phyloP scores from a whole-genome alignment of 2,329 filamentous ascomycete species.

The Penicillium verrucosum region DNA sequence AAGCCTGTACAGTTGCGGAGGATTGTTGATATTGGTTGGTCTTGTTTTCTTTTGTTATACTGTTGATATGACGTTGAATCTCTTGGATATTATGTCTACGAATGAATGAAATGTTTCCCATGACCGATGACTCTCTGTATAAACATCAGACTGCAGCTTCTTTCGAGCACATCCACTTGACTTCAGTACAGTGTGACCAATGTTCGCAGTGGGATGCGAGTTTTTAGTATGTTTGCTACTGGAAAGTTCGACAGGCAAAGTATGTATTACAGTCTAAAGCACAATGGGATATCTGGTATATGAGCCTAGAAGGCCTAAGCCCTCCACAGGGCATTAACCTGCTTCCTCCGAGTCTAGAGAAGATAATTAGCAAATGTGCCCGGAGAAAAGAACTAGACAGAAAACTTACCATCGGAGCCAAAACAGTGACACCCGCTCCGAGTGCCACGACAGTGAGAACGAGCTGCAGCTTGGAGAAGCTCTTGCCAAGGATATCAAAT shows the following conservation, averaged over 20 bases:
- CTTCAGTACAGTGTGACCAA: not conserved
- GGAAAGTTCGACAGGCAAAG: not conserved
- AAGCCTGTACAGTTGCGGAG: not conserved
- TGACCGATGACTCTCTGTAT: not conserved
- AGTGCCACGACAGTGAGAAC: slow-evolving; percentile 79
- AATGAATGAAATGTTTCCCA: slow-evolving; percentile 2
- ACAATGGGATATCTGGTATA: not conserved
- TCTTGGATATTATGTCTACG: not conserved
- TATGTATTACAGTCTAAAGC: slow-evolving; percentile 8
- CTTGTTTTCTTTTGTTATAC: not conserved
- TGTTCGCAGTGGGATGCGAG: not conserved
- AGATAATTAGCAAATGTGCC: slow-evolving; percentile 10
- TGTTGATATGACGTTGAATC: not conserved
- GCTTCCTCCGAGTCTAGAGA: slow-evolving; percentile 20
- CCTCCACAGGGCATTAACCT: slow-evolving; percentile 25
- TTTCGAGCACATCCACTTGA: not conserved
- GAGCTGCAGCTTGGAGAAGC: slow-evolving; percentile 87
- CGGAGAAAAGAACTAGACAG: not conserved
- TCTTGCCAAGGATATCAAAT: slow-evolving; percentile 90
- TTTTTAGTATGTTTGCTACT: not conserved
- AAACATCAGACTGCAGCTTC: too few species aligned
- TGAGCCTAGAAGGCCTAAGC: slow-evolving; percentile 4
- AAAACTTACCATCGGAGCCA: slow-evolving; percentile 77
- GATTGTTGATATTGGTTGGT: not conserved
- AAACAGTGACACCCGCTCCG: slow-evolving; percentile 68